Conservation (phyloP, 1,139 yeast species). For the Yamadazyma diospyri region DNA sequence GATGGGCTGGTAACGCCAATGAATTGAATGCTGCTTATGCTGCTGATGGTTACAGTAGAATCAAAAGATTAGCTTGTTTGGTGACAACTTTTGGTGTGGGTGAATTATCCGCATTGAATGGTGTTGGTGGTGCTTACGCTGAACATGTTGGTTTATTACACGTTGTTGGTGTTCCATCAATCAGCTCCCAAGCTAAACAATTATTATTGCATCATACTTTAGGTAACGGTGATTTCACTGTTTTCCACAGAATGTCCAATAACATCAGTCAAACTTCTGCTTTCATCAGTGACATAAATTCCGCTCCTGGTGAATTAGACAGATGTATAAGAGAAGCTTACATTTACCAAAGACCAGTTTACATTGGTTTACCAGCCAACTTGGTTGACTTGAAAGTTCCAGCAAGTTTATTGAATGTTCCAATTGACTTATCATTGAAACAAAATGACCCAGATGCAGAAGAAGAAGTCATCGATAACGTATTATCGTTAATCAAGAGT, state of each 20-base stretch:
- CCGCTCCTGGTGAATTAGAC: constrained; percentile 71
- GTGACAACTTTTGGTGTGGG: constrained; percentile 45
- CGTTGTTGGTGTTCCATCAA: constrained; percentile 40
- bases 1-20: constrained; percentile 44
- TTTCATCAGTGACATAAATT: constrained; percentile 54
- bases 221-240: constrained; percentile 46
- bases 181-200: constrained; percentile 36
- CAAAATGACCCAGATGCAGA: constrained; percentile 71
- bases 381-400: constrained; percentile 65
- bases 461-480: constrained; percentile 61
- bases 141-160: constrained; percentile 42
- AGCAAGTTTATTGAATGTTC: constrained; percentile 51
- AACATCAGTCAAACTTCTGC: constrained; percentile 66
- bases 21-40: constrained; percentile 44
- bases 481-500: constrained; percentile 47
- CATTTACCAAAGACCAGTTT: constrained; percentile 76
- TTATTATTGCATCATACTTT: constrained; percentile 42
- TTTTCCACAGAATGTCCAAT: constrained; percentile 50
- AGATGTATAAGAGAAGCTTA: constrained; percentile 71
- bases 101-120: constrained; percentile 38
- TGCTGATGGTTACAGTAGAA: constrained; percentile 41
- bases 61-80: constrained; percentile 35
- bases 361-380: constrained; percentile 80
- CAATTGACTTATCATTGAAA: constrained; percentile 59
- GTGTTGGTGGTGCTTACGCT: constrained; percentile 41